A percentile compares a stretch with the other conserved stretches of the same genome.
Evolutionary conservation across 805 yeast genomes (phyloP).

Genomic region (Candida palmyrensis): DNA sequence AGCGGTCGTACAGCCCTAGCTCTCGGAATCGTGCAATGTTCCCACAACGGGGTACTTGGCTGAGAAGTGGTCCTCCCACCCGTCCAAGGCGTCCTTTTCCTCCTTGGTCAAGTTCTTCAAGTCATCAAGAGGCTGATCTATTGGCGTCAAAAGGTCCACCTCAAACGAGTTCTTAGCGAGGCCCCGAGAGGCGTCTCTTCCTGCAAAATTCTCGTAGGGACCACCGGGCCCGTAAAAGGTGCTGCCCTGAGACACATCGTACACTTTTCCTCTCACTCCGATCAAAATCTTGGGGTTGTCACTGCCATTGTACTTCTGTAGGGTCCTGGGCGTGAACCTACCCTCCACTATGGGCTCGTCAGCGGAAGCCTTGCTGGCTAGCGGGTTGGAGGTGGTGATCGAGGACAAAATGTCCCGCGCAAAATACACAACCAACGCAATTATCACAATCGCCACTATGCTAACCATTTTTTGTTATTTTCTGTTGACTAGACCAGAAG

Average conservation of each 20-base stretch:
- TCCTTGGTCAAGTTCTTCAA: slow-evolving; percentile 54
- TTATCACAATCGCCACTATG: slow-evolving; percentile 23
- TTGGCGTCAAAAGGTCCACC: slow-evolving; percentile 51
- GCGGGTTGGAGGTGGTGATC: slow-evolving; percentile 23
- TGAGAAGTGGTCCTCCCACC: slow-evolving; percentile 82
- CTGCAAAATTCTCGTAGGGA: slow-evolving; percentile 91
- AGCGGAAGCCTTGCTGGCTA: slow-evolving; percentile 16
- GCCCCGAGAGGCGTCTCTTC: slow-evolving; percentile 92
- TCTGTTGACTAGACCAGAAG: too few relatives aligned
- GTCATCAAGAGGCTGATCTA: slow-evolving; percentile 75
- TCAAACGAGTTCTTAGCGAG: slow-evolving; percentile 88
- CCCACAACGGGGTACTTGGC: slow-evolving; percentile 84
- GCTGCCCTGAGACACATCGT: slow-evolving; percentile 75
- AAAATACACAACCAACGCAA: slow-evolving; percentile 26
- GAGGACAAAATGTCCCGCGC: slow-evolving; percentile 24
- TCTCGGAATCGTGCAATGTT: slow-evolving; percentile 37
- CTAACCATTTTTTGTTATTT: slow-evolving; percentile 4
- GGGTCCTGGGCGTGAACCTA: slow-evolving; percentile 68
- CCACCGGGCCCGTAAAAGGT: slow-evolving; percentile 95
- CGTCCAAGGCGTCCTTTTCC: slow-evolving; percentile 65
- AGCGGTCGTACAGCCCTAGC: too few relatives aligned
- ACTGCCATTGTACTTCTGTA: slow-evolving; percentile 74
- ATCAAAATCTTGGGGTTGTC: slow-evolving; percentile 77
- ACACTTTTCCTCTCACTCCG: slow-evolving; percentile 82
- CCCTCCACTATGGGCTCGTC: slow-evolving; percentile 34